phyloP scores from a whole-genome alignment of 2,329 filamentous ascomycete species.

The Cercospora sp. region DNA sequence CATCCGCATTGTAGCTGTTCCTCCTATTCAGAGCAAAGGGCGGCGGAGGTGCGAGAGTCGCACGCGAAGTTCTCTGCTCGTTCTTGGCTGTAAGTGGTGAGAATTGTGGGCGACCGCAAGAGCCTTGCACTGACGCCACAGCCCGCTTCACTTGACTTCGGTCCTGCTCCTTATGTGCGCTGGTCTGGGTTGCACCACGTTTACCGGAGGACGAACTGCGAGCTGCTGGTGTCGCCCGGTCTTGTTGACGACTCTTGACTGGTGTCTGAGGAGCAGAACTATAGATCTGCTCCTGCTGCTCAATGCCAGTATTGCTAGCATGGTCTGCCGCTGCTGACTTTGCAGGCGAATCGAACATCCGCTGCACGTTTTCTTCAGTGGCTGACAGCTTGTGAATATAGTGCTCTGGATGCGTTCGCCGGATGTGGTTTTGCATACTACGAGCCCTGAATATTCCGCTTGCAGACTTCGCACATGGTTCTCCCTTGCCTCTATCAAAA shows the following conservation, averaged over 20 bases:
- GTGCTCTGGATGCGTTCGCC: constrained; percentile 3
- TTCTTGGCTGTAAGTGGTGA: not conserved
- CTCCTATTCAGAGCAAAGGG: not conserved
- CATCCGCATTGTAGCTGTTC: not conserved
- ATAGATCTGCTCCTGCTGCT: not conserved
- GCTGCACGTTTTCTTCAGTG: not conserved
- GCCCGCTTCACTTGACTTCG: not conserved
- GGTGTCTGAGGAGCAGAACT: not conserved
- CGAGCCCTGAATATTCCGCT: not conserved
- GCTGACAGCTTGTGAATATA: not conserved
- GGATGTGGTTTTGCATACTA: constrained; percentile 5
- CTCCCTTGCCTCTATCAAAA: not conserved
- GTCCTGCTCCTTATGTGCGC: not conserved
- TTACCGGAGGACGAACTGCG: not conserved
- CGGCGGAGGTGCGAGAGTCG: not conserved
- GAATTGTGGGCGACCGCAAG: not conserved
- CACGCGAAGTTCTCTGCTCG: not conserved
- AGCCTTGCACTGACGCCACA: not conserved
- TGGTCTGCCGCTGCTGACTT: not conserved
- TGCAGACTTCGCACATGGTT: not conserved
- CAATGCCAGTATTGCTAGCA: not conserved
- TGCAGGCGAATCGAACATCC: not conserved
- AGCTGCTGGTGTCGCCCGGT: not conserved
- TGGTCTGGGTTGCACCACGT: not conserved
- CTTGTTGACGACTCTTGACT: not conserved